Base-by-base conservation (phyloP, 257 asterid genomes). In the Cordia subcordata region DNA sequence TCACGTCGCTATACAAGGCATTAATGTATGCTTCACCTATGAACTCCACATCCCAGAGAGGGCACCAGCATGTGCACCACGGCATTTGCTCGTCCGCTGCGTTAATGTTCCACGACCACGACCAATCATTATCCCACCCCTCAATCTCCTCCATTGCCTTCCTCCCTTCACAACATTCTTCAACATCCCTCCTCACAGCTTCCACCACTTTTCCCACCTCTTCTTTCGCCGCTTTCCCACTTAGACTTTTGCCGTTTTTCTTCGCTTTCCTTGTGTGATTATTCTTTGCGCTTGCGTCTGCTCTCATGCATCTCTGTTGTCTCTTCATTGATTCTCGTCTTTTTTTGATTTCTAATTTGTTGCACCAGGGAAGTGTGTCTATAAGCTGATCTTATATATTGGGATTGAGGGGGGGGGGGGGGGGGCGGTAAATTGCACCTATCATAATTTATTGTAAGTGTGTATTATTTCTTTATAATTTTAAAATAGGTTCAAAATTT, bases 31-130 rank as follows among this genome's bases (percentile, higher is more conserved):
- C 70, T 64, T 69, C 77, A 1, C 59, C 81, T 40, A 65, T 53
- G 42, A 47, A 61, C 20, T 72, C 87, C 81, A 60, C 54, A 55
- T 78, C 87, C 94, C 94, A 80, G 60, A 68, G 57, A 6, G 90
- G 85, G 15, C 58, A 68, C 88, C 90, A 81, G 53, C 74, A 70
- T 18, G 66, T 68, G 1, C 91, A 83, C 90, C 88, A 83, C 35
- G 85, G 56, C 74, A 72, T 73, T 60, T 79, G 80, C 56, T 77
- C 84, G 66, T 76, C 83, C 57, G 66, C 77, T 46, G 54, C 80
- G 16, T 39, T 33, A 63, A 1, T 1, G 55, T 70, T 70, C 74
- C 78, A 71, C 65, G 35, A 61, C 50, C 70, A 64, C 32, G 57
- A 62, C 74, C 72, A 68, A 22, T 69, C 79, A 10, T 70, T 61